Percentiles rank a stretch among this genome's conserved stretches.
Conservation (phyloP, 768 basidiomycete species). For the Mycena olivaceomarginata region DNA sequence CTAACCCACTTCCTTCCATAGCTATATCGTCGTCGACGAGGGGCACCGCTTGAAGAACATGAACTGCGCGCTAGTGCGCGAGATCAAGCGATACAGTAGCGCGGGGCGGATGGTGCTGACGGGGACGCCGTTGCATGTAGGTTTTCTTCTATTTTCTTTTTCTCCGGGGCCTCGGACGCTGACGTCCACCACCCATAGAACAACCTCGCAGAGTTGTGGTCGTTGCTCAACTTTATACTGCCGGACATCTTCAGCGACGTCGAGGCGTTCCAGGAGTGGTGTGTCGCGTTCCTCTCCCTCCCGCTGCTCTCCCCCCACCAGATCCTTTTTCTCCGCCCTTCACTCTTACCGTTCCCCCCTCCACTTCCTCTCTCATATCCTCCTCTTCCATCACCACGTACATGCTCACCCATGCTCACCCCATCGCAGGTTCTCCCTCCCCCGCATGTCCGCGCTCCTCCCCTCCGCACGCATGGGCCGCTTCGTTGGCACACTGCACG, state of each 20-base stretch:
- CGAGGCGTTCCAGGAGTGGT: slow-evolving; percentile 94
- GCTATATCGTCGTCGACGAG: slow-evolving; percentile 74
- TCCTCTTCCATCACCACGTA: too few species aligned
- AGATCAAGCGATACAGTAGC: background rate
- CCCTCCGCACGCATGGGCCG: too few species aligned
- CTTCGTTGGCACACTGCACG: too few species aligned
- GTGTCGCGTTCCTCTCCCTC: slow-evolving; percentile 30
- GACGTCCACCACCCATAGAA: slow-evolving; percentile 75
- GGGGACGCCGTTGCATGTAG: background rate
- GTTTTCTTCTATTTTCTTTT: slow-evolving; percentile 10
- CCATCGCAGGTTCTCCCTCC: too few species aligned
- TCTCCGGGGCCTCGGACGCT: background rate
- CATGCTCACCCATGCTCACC: too few species aligned
- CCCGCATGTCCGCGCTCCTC: too few species aligned
- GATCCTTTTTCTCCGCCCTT: too few species aligned
- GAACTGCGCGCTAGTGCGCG: background rate
- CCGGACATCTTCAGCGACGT: slow-evolving; percentile 95
- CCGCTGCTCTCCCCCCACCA: too few species aligned
- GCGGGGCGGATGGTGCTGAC: background rate
- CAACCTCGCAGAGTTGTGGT: slow-evolving; percentile 96
- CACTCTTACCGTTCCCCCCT: too few species aligned
- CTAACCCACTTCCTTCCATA: slow-evolving; percentile 59
- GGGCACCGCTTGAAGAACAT: background rate
- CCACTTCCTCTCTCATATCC: too few species aligned
- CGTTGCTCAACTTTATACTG: slow-evolving; percentile 95